Base-by-base conservation (phyloP, 2,329 filamentous ascomycete species). In the Aspergillus versicolor region DNA sequence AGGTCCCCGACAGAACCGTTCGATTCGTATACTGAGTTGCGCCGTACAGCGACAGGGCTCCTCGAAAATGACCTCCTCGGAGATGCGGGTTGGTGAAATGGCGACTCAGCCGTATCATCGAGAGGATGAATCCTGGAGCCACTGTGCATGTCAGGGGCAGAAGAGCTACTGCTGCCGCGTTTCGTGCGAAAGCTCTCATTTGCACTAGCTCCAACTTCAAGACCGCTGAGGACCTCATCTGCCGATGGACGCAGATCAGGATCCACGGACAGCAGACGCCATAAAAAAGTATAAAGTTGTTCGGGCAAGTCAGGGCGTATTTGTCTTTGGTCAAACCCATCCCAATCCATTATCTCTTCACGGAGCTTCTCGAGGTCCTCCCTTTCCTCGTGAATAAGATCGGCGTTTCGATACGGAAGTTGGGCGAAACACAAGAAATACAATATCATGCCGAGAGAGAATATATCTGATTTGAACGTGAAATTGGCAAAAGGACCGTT, bases 401-500 rank as follows among this genome's bases (percentile, higher is more conserved):
- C 93, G 52, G 92, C 91, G 65, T 88, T 90, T 22, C 77, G 81
- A 70, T 97, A 99, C 0, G 94, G 94, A 11, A 99, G 81, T 46
- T 88, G 84, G 1, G 89, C 91, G 70, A 99, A 99, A 72, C 94
- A 99, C 82, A 99, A 89, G 70, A 99, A 99, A 73, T 97, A 96
- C 3, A 99, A 82, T 55, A 97, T 97, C 93, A 99, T 97, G 48
- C 94, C 94, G 0, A 99, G 79, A 1, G 92, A 97, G 74, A 99
- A 99, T n/a, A 99, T 89, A 69, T 99, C 94, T 0, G 92, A 97
- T 70, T 97, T 99, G 24, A 91, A 92, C 0, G 92, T 96, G 68
- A 99, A 99, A 70, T 97, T 96, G 7, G 90, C 92, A 65, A 90
- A 93, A 1, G 83, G 83, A 0, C 93, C 93, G 27, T 80, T 81